Base-by-base conservation (phyloP, 192 early-diverging fungal species). In the Podila clonocystis region DNA sequence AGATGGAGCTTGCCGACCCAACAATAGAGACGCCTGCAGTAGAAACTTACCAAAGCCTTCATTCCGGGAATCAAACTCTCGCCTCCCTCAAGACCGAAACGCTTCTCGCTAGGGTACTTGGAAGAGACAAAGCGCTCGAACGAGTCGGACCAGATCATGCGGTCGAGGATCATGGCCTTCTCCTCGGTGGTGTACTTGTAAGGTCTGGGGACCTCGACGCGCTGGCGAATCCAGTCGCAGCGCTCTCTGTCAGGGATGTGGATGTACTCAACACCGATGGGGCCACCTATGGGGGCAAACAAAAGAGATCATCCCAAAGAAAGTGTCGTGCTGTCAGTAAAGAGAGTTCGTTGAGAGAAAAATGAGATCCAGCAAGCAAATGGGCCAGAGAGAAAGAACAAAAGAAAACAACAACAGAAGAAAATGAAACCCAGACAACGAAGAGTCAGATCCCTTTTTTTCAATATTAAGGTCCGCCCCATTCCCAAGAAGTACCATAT, bases 21-120 rank as follows among this genome's bases (percentile, higher is more conserved):
- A 45, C 41, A 45, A 45, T 45, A 15, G 0, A 45, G 11, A 45
- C 41, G 3, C 41, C 8, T 45, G 41, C 41, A 45, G 13, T 15
- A 45, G 41, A 24, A 11, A 87, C 85, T 72, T 85, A 94, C 92
- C 90, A 99, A 84, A 67, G 94, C 93, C 85, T 99, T 98, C 95
- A 99, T 97, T 50, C 96, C 97, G 19, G 98, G 98, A 82, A 99
- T 98, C 82, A 99, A 89, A 82, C 91, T 88, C 84, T 99, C 98
- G 84, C 95, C 95, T 73, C 98, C 98, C 83, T 99, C 98, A 50
- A 99, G 89, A 71, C 98, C 98, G 72, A 99, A 99, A 57, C 98
- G 89, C 92, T 98, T 98, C 85, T 97, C 96, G 73, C 90, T 94
- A 65, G 97, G 97, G 87, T 95, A 99, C 87, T 99, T 99, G 50